Evolutionary conservation across 2,329 filamentous ascomycete species (phyloP).

Genomic region (Penicillium sumatraense): DNA sequence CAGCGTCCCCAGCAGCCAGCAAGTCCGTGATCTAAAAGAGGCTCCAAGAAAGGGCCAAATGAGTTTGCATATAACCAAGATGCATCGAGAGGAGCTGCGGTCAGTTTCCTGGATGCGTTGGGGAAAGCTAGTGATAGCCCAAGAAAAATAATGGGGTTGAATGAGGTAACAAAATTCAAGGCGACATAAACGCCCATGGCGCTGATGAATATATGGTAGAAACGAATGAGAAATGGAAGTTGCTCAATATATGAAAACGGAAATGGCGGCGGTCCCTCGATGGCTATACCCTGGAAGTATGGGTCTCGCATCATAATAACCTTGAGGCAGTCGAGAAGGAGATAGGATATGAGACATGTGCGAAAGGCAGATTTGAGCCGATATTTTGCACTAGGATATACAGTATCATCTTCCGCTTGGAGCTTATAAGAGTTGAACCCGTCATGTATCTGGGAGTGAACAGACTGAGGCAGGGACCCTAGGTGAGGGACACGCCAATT

Average conservation of each 20-base stretch:
- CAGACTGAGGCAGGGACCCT: conserved; percentile 35
- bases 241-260: conserved; percentile 51
- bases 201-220: conserved; percentile 62
- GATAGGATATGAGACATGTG: conserved; percentile 61
- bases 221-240: conserved; percentile 52
- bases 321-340: conserved; percentile 72
- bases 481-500: conserved; percentile 60
- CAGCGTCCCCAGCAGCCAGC: conserved; percentile 81
- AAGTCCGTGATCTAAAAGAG: conserved; percentile 66
- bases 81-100: conserved; percentile 64
- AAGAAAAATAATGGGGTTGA: conserved; percentile 65
- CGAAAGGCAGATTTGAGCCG: conserved; percentile 54
- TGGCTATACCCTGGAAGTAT: conserved; percentile 70
- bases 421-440: conserved; percentile 18
- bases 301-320: conserved; percentile 74
- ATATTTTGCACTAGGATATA: conserved; percentile 46
- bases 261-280: conserved; percentile 48
- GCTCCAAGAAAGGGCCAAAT: conserved; percentile 55
- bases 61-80: conserved; percentile 65
- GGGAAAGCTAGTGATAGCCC: conserved; percentile 56
- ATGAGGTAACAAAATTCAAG: conserved; percentile 64
- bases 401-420: conserved; percentile 24
- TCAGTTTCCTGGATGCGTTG: conserved; percentile 59
- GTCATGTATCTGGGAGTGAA: conserved; percentile 29
- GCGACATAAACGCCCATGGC: conserved; percentile 63